Base-by-base conservation (phyloP, 2,329 filamentous ascomycete species). In the Talaromyces amestolkiae region DNA sequence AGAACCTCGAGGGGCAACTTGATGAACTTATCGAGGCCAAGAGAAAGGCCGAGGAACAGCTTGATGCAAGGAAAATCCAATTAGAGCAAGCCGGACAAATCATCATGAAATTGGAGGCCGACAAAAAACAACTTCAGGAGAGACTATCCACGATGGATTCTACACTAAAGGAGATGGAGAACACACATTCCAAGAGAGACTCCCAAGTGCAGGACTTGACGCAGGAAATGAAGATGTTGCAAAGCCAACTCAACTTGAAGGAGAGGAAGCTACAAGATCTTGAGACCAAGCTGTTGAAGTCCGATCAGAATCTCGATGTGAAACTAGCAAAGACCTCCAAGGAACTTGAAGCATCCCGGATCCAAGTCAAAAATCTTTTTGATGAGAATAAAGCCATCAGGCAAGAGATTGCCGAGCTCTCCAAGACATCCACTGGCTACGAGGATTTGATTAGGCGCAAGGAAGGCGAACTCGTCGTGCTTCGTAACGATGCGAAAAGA, bases 401-500 rank as follows among this genome's bases (percentile, higher is more conserved):
- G 63, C 87, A 93, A 71, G 93, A 97, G 72, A 88, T 99, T 62
- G 86, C 91, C 0, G 89, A 97, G 70, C 82, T 99, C 19, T 95
- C 95, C 0, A 89, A 92, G 58, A 97, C 94, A 0, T 97, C 94
- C 0, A 96, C 93, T 0, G 92, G 93, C 73, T 98, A 97, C 70
- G 95, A 99, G 77, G 94, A 98, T 72, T 86, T 98, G 51, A 90
- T 99, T 27, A 87, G 93, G 27, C 89, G 91, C 66, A 99, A 98
- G 76, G 95, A 99, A 75, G 97, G 93, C 76, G 96, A 99, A 74
- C 82, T 99, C 22, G 86, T 90, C 0, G 85, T 98, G 54, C 84
- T 98, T 39, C 92, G 93, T 70, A 88, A 88, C 11, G 95, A 99
- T 75, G 87, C 93, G 68, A 91, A 90, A 75, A 92, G 90, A 69